Percentiles rank a stretch among this genome's conserved stretches.
phyloP scores from a whole-genome alignment of 164 flowering plant genomes.

The Vitis cinerea region DNA sequence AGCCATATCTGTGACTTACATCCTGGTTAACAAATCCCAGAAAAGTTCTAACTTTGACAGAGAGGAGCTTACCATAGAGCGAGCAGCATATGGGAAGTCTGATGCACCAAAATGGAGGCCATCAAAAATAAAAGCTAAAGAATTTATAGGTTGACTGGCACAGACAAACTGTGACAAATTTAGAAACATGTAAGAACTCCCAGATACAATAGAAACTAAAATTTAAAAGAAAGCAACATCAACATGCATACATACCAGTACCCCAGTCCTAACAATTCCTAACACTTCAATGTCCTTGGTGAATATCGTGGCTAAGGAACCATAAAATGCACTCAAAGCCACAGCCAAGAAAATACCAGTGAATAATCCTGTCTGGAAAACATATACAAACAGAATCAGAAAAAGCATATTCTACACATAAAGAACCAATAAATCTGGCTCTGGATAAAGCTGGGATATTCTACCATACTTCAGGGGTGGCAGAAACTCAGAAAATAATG shows the following conservation, averaged over 20 bases:
- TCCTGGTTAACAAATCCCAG: background rate
- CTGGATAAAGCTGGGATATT: background rate
- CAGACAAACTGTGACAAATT: constrained; percentile 69
- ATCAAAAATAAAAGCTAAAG: constrained; percentile 85
- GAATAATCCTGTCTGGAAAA: constrained; percentile 65
- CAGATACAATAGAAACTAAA: background rate
- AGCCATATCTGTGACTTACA: background rate
- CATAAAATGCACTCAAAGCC: constrained; percentile 60
- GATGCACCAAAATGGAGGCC: constrained; percentile 95
- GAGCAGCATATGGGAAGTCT: constrained; percentile 83
- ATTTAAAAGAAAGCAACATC: background rate
- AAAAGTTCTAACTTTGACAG: background rate
- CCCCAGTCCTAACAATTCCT: constrained; percentile 60
- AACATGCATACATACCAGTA: constrained; percentile 48
- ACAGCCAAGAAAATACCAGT: constrained; percentile 66
- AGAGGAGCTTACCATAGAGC: constrained; percentile 59
- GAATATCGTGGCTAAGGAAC: constrained; percentile 64
- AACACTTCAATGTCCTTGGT: constrained; percentile 81
- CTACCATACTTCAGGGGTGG: background rate
- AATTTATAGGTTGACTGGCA: constrained; percentile 87
- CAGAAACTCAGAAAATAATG: background rate
- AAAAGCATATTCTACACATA: constrained; percentile 6
- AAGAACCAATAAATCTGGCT: background rate
- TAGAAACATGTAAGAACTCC: background rate
- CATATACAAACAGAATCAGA: constrained; percentile 8